These are phyloP conservation scores for Gastrolobium villosum DNA, from an alignment of 306 rosid species.

Conservation along the genomic window DNA sequence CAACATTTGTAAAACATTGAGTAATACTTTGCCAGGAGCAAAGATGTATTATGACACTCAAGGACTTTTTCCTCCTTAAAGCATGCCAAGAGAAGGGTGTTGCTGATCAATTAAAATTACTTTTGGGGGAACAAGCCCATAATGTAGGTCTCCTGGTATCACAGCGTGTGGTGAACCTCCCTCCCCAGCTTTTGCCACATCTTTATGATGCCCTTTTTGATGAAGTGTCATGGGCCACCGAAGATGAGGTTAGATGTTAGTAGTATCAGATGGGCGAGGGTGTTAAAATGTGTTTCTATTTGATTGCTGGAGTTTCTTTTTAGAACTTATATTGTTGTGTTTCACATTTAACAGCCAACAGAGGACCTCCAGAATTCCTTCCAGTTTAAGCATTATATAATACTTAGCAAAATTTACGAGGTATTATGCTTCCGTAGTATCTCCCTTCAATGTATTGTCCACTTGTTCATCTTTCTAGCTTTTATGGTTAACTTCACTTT, in stretches of 20 bases:
- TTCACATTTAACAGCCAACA: conserved; percentile 70
- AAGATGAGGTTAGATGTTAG: conserved; percentile 86
- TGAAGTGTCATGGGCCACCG: conserved; percentile 91
- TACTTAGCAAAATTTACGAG: conserved; percentile 75
- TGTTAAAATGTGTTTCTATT: conserved; percentile 31
- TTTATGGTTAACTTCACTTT: conserved; percentile 24
- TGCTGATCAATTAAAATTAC: conserved; percentile 57
- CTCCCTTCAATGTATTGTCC: conserved; percentile 10
- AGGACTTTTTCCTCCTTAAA: conserved; percentile 69
- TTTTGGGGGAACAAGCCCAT: conserved; percentile 68
- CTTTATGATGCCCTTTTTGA: conserved; percentile 88
- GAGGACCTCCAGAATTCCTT: conserved; percentile 78
- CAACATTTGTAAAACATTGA: conserved; percentile 10
- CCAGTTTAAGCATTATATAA: conserved; percentile 63
- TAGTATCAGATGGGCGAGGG: conserved; percentile 43
- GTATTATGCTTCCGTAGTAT: conserved; percentile 59
- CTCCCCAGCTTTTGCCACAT: conserved; percentile 85
- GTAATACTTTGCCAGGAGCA: conserved; percentile 60
- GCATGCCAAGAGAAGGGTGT: conserved; percentile 59
- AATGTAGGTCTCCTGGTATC: conserved; percentile 79
- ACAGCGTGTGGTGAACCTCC: conserved; percentile 82
- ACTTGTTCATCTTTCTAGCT: conserved; percentile 23
- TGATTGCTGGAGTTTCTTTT: conserved; percentile 11
- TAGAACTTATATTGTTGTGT: conserved; percentile 44
- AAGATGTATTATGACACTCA: conserved; percentile 66